These are phyloP conservation scores for Fraxinus nigra DNA, from an alignment of 305 asterid species.

Conservation along the genomic window DNA sequence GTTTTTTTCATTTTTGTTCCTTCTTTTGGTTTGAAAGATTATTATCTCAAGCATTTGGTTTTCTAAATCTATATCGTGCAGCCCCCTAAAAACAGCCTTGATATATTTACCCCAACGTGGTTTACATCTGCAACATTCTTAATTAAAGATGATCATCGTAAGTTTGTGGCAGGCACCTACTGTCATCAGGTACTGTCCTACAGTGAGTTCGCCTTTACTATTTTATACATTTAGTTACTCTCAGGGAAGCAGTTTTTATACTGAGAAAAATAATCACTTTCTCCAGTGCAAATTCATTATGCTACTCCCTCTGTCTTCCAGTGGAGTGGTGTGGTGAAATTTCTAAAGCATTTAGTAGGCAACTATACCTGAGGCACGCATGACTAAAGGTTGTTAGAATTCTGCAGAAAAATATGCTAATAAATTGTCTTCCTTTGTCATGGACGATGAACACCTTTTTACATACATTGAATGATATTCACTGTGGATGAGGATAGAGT, in stretches of 20 bases:
- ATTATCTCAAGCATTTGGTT: slow-evolving; percentile 18
- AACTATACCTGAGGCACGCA: not conserved
- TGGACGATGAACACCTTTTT: not conserved
- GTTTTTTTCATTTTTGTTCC: slow-evolving; percentile 13
- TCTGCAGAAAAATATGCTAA: not conserved
- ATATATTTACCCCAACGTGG: slow-evolving; percentile 83
- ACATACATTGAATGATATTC: not conserved
- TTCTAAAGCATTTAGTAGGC: not conserved
- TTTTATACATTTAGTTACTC: not conserved
- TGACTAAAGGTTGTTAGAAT: not conserved
- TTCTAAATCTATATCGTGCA: slow-evolving; percentile 34
- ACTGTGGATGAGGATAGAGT: not conserved
- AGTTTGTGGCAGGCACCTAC: slow-evolving; percentile 80
- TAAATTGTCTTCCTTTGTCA: not conserved
- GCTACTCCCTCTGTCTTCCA: not conserved
- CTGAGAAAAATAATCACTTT: slow-evolving; percentile 1
- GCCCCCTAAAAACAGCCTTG: slow-evolving; percentile 85
- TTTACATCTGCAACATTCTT: slow-evolving; percentile 85
- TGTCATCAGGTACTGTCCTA: slow-evolving; percentile 63
- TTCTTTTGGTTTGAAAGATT: slow-evolving; percentile 5
- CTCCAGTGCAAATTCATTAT: not conserved
- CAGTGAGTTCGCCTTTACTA: not conserved
- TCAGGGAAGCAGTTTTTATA: not conserved
- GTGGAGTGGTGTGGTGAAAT: not conserved
- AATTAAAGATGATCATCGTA: slow-evolving; percentile 80